Evolutionary conservation across 2,329 filamentous ascomycete species (phyloP).

Genomic region (Zalaria obscura): DNA sequence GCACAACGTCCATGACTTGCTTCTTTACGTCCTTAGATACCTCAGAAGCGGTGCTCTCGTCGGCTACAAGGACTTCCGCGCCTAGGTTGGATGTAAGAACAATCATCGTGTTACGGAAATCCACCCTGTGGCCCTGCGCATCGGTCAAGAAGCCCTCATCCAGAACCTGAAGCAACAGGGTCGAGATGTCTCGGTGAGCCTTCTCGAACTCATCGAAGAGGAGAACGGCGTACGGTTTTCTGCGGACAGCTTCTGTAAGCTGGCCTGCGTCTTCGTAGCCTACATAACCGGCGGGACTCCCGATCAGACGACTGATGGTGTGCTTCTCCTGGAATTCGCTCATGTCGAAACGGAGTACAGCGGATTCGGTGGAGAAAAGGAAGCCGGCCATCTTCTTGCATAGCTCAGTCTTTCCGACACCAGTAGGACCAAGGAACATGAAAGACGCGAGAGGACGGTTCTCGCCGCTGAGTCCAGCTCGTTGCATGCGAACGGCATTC

Average conservation of each 20-base stretch:
- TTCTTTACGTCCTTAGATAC: slow-evolving; percentile 60
- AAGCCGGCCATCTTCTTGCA: slow-evolving; percentile 93
- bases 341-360: slow-evolving; percentile 94
- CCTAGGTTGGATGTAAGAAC: slow-evolving; percentile 93
- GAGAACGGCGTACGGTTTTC: slow-evolving; percentile 89
- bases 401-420: slow-evolving; percentile 92
- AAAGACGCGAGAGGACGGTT: slow-evolving; percentile 87
- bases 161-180: slow-evolving; percentile 80
- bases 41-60: slow-evolving; percentile 14
- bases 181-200: slow-evolving; percentile 86
- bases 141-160: slow-evolving; percentile 96
- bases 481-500: slow-evolving; percentile 84
- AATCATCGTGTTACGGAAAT: slow-evolving; percentile 93
- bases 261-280: slow-evolving; percentile 96
- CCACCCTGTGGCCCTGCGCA: slow-evolving; percentile 88
- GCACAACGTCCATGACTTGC: slow-evolving; percentile 80
- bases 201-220: slow-evolving; percentile 98
- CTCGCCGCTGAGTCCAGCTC: slow-evolving; percentile 80
- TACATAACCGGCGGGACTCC: slow-evolving; percentile 84
- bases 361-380: slow-evolving; percentile 81
- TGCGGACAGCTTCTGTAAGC: slow-evolving; percentile 82
- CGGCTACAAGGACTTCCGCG: slow-evolving; percentile 68
- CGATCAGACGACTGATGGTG: slow-evolving; percentile 84
- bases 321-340: slow-evolving; percentile 96
- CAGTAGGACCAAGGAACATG: slow-evolving; percentile 95